Percentiles rank a stretch among this genome's conserved stretches.
These are phyloP conservation scores for Thraustotheca clavata DNA, from an alignment of 352 stramenopile genomes.

Conservation along the genomic window DNA sequence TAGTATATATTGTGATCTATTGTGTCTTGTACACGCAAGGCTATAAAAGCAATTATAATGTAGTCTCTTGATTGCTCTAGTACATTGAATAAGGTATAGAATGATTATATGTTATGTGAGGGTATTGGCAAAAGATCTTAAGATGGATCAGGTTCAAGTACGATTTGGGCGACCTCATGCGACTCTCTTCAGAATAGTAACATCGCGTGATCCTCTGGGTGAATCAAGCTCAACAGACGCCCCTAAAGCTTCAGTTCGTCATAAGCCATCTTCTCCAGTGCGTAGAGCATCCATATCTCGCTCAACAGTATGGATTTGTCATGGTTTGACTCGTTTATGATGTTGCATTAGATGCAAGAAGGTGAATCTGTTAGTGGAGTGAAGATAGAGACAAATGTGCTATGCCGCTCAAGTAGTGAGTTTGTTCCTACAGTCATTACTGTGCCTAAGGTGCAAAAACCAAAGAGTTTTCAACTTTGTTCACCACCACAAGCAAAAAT, in stretches of 20 bases:
- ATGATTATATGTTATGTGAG: no score
- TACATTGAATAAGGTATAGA: no score
- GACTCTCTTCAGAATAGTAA: conserved; percentile 1
- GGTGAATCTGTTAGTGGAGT: neutral
- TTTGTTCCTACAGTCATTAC: conserved; percentile 17
- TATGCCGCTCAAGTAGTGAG: conserved; percentile 8
- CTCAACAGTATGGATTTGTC: neutral
- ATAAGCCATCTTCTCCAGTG: neutral
- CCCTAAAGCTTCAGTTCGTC: neutral
- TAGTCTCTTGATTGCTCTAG: no score
- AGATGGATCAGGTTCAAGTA: conserved; percentile 11
- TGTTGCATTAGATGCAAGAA: conserved; percentile 3
- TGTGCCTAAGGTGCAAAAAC: neutral
- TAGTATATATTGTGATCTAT: neutral
- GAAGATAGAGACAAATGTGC: conserved; percentile 8
- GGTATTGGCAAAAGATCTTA: neutral
- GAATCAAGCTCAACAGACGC: neutral
- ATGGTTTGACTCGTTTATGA: neutral
- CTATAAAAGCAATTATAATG: no score
- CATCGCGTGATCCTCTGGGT: neutral
- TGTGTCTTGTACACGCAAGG: neutral
- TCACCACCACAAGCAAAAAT: neutral
- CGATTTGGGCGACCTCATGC: conserved; percentile 9
- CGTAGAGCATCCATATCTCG: neutral
- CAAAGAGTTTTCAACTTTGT: neutral